Conservation (phyloP, 805 yeast species). For the Lipomyces kockii region DNA sequence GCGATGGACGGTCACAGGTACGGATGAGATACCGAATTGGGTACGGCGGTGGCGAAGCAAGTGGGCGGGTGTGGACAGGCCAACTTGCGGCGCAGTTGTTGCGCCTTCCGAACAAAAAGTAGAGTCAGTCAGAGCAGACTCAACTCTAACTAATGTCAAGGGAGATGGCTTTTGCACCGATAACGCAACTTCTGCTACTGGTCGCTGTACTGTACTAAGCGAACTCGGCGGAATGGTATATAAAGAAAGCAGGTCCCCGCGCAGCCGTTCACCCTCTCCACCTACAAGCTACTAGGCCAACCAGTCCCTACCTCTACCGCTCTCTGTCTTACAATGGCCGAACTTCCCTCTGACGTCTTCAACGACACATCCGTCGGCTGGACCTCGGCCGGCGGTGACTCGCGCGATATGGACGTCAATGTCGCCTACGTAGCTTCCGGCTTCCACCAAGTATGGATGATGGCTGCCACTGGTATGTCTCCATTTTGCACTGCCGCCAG, state of each 20-base stretch:
- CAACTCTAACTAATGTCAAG: no score
- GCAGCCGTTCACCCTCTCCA: not conserved
- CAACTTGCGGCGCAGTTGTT: no score
- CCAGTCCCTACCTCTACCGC: not conserved
- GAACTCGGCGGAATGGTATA: no score
- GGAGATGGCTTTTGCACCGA: no score
- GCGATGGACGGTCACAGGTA: not conserved
- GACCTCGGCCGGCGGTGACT: conserved; percentile 62
- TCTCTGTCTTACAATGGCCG: conserved; percentile 25
- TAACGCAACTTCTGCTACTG: no score
- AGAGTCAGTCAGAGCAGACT: no score
- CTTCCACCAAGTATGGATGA: conserved; percentile 78
- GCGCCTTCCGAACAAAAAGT: no score
- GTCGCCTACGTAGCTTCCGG: conserved; percentile 59
- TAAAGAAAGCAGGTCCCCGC: no score
- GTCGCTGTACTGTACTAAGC: no score
- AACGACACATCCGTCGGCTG: conserved; percentile 34
- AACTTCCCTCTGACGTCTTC: conserved; percentile 32
- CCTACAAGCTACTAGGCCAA: not conserved
- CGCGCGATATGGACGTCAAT: conserved; percentile 67
- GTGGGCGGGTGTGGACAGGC: no score
- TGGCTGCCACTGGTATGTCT: conserved; percentile 45
- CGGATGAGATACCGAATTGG: not conserved
- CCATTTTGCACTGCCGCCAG: not conserved
- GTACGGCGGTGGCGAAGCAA: no score